Evolutionary conservation across 371 early-diverging fungal species (phyloP), one percentile per base, ranked within the genome.

Genomic region (Globomyces sp.): DNA sequence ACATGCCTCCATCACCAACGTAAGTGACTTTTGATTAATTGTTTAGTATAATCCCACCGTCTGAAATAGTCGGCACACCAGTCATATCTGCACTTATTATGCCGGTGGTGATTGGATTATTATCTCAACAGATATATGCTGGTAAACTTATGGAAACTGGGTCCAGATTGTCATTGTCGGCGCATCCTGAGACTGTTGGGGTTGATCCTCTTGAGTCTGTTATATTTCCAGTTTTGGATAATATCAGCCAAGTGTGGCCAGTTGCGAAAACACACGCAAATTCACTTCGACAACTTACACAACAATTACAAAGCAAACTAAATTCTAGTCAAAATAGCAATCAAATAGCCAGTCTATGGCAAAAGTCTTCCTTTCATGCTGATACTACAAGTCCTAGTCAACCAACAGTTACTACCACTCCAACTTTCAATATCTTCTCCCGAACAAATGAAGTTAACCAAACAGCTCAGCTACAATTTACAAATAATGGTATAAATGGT

Each of bases 21-120:
- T 58, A 41, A 58, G 58, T 4, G 11, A 6, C 4, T 2, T 58
- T 8, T 5, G 10, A 51, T 39, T 8, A 6, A 39, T 55, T 39
- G 58, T 43, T 24, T 24, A 24, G 24, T 24, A 24, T 24, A 24
- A 24, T 24, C 24, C 24, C 24, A 24, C 24, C 24, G 24, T 61
- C 68, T 10, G 68, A 57, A 40, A 61, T 68, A 10, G 68, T 68
- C 41, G 51, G 51, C 2, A 53, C 57, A 1, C 63, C 58, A 11
- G 44, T 68, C 53, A 68, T 68, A 5, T 11, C 49, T 24, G 11
- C 52, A 2, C 47, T 57, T 4, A 6, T 68, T 6, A 57, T 57
- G 68, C 62, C 57, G 2, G 34, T 53, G 1, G 57, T 52, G 11
- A 36, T 49, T 11, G 63, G 63, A 10, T 24, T 67, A 41, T 11